Percentiles rank a stretch among this genome's conserved stretches.
These are phyloP conservation scores for Tephrocybe sp. DNA, from an alignment of 768 basidiomycete species.

Conservation along the genomic window DNA sequence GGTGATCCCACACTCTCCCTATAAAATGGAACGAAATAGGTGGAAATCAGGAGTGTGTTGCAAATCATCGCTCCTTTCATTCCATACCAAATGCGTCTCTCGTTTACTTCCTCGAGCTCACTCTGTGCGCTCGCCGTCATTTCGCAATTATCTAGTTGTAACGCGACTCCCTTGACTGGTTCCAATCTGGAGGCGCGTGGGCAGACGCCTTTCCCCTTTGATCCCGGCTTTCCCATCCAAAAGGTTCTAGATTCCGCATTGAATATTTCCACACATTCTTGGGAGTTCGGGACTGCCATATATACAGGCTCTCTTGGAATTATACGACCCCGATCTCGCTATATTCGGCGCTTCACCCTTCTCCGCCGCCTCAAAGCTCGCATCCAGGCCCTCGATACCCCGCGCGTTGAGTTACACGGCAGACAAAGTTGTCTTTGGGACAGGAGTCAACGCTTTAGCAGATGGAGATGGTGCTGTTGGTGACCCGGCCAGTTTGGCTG, in stretches of 20 bases:
- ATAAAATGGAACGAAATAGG: too few species aligned
- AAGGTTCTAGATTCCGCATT: conserved; percentile 4
- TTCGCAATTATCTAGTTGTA: background rate
- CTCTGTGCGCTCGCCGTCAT: background rate
- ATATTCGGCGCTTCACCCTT: conserved; percentile 8
- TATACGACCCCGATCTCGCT: conserved; percentile 9
- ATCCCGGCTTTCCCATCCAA: conserved; percentile 4
- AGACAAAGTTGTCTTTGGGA: conserved; percentile 15
- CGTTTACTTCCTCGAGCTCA: too few species aligned
- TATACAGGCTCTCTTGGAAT: conserved; percentile 10
- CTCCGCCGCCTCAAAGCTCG: background rate
- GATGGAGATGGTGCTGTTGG: conserved; percentile 47
- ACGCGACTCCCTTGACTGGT: background rate
- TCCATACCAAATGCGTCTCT: background rate
- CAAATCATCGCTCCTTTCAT: too few species aligned
- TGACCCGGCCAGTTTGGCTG: conserved; percentile 54
- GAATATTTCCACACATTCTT: conserved; percentile 12
- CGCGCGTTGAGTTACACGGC: conserved; percentile 6
- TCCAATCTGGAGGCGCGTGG: background rate
- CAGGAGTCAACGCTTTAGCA: conserved; percentile 26
- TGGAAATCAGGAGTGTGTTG: too few species aligned
- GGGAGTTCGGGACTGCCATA: conserved; percentile 12
- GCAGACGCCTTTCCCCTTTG: background rate
- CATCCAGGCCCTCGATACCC: background rate
- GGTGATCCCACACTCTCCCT: too few species aligned